Percentiles rank a stretch among this genome's conserved stretches.
Evolutionary conservation across 345 rosid species (phyloP).

Genomic region (Aquilaria malaccensis): DNA sequence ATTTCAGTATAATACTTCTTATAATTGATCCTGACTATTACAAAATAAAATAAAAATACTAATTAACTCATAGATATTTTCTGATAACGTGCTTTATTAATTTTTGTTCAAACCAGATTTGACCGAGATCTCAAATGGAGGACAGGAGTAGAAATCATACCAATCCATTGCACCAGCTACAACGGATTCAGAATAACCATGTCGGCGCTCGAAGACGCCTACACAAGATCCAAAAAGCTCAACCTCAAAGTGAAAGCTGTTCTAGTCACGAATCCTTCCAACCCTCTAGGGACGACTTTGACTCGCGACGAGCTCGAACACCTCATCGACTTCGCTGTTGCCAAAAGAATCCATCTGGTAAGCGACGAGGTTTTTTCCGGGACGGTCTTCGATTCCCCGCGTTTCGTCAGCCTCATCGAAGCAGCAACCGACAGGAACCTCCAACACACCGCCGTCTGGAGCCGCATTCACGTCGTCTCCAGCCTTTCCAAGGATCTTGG

Average conservation of each 20-base stretch:
- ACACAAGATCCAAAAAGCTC: slow-evolving; percentile 38
- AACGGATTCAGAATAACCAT: slow-evolving; percentile 46
- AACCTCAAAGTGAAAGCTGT: slow-evolving; percentile 60
- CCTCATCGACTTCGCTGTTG: slow-evolving; percentile 41
- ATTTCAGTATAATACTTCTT: not conserved
- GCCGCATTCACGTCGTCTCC: slow-evolving; percentile 62
- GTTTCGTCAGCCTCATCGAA: slow-evolving; percentile 54
- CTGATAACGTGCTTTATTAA: not conserved
- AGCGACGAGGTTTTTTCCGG: slow-evolving; percentile 86
- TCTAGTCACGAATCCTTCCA: slow-evolving; percentile 80
- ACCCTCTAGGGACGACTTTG: slow-evolving; percentile 78
- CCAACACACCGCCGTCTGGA: slow-evolving; percentile 21
- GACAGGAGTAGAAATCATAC: slow-evolving; percentile 56
- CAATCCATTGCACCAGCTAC: slow-evolving; percentile 47
- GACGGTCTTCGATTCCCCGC: slow-evolving; percentile 52
- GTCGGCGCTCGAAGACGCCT: slow-evolving; percentile 62
- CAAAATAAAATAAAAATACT: not conserved
- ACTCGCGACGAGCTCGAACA: slow-evolving; percentile 44
- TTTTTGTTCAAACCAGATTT: slow-evolving; percentile 28
- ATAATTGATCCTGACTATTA: not conserved
- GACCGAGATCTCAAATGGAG: slow-evolving; percentile 89
- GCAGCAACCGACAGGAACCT: slow-evolving; percentile 29
- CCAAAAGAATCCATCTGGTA: slow-evolving; percentile 48
- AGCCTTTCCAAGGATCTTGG: slow-evolving; percentile 89
- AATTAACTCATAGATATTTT: not conserved